A percentile compares a stretch with the other conserved stretches of the same genome.
These are phyloP conservation scores for Carpinus viminea DNA, from an alignment of 306 rosid species.

Conservation along the genomic window DNA sequence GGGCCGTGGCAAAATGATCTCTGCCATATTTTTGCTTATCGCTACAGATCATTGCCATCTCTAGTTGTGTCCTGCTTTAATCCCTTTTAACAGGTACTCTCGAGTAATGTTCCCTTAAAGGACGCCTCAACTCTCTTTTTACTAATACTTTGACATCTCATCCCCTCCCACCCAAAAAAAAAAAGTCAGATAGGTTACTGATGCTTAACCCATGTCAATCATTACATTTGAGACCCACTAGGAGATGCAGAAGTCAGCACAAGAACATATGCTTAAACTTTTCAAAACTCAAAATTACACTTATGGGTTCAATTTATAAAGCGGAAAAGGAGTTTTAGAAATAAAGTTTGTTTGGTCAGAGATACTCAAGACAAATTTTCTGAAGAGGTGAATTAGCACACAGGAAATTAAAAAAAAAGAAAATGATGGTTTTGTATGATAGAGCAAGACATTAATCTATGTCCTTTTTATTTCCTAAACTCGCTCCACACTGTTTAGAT, in stretches of 20 bases:
- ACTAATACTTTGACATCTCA: too few relatives aligned
- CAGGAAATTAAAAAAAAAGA: not conserved
- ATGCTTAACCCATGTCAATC: too few relatives aligned
- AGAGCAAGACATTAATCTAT: not conserved
- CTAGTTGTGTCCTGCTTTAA: not conserved
- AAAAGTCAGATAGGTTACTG: not conserved
- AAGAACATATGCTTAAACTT: not conserved
- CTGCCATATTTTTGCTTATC: not conserved
- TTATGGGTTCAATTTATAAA: too few relatives aligned
- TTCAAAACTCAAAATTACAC: not conserved
- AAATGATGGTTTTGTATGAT: not conserved
- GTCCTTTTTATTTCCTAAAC: not conserved
- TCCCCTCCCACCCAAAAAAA: too few relatives aligned
- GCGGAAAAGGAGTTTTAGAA: not conserved
- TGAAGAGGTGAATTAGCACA: not conserved
- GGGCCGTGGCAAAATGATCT: too few relatives aligned
- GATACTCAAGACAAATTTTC: not conserved
- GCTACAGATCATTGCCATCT: not conserved
- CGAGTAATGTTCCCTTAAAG: not conserved
- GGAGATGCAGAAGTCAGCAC: not conserved
- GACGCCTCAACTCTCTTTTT: too few relatives aligned
- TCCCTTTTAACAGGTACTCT: not conserved
- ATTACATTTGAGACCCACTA: not conserved
- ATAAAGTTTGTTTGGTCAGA: not conserved
- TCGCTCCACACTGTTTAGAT: not conserved